Conservation (phyloP, 306 rosid species). For the Quercus ilex region DNA sequence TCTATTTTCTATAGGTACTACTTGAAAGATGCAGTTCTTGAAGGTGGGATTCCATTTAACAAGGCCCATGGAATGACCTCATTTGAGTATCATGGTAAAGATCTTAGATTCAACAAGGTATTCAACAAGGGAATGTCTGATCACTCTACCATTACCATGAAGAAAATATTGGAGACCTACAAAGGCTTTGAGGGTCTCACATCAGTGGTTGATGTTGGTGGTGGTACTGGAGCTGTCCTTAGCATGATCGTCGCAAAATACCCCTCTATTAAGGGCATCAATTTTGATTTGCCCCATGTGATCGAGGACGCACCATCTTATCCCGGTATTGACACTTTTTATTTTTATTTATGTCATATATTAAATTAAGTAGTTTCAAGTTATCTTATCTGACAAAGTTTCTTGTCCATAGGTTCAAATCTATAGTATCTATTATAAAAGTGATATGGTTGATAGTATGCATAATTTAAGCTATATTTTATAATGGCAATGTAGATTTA, state of each 20-base stretch:
- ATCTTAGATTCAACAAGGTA: constrained; percentile 85
- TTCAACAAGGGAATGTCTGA: constrained; percentile 89
- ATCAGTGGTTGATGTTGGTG: constrained; percentile 86
- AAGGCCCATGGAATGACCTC: constrained; percentile 90
- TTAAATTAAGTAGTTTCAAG: no score
- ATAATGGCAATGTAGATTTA: no score
- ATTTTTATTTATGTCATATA: not conserved
- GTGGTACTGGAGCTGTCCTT: constrained; percentile 78
- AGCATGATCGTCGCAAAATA: constrained; percentile 73
- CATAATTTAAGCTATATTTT: no score
- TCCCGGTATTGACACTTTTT: constrained; percentile 38
- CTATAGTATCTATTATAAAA: no score
- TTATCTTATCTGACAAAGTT: no score
- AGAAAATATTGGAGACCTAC: constrained; percentile 69
- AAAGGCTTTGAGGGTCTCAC: constrained; percentile 73
- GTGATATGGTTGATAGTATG: no score
- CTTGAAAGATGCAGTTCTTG: constrained; percentile 80
- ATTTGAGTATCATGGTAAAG: constrained; percentile 82
- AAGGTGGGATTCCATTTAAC: constrained; percentile 93
- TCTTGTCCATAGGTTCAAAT: no score
- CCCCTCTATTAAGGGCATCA: constrained; percentile 75
- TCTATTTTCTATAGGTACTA: constrained; percentile 51
- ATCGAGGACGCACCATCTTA: constrained; percentile 72
- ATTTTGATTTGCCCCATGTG: constrained; percentile 89
- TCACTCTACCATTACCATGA: constrained; percentile 84